Base-by-base conservation (phyloP, 2,329 filamentous ascomycete species). In the Monosporascus sp. region DNA sequence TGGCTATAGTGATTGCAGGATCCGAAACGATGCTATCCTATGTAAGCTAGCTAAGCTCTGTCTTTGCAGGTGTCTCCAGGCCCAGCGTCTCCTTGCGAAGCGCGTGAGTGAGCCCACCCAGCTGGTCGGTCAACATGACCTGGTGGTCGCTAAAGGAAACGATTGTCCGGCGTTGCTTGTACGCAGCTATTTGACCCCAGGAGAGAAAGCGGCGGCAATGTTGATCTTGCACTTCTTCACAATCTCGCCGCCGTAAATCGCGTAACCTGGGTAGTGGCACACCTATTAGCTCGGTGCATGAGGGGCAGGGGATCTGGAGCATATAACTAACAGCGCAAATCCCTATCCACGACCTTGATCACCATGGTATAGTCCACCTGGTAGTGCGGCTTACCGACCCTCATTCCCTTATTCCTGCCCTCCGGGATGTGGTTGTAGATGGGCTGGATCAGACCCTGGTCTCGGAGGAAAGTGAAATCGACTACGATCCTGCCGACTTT, bases 391-490 rank as follows among this genome's bases (percentile, higher is more conserved):
- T 52, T 55, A n/a, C 50, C 56, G 3, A 24, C 17, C 22, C 26
- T 43, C 27, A 40, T 48, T 49, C 36, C 43, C 22, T 49, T 47
- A 5, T 24, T 4, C 56, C 52, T 34, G 9, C 31, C 31, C 31
- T 34, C 31, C 11, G 31, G 31, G 31, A 34, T 14, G 31, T 14
- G 31, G 31, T 34, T 34, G 31, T 34, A 34, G 1, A 56, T 50
- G 0, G 60, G 60, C 45, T 54, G 43, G 37, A 64, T 58, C 36
- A 53, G 20, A 43, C 57, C 55, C 37, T 62, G 19, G 1, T 55
- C 52, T 27, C 61, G 61, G 14, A 67, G 59, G 36, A 60, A 58
- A 8, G 61, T 66, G 49, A 67, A 61, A 50, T 67, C 65, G 5
- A 61, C 59, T n/a, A 61, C 24, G 31, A 67, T 66, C 24, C 51